Conservation (phyloP, 2,329 filamentous ascomycete genomes). For the Dactylellina leptospora region DNA sequence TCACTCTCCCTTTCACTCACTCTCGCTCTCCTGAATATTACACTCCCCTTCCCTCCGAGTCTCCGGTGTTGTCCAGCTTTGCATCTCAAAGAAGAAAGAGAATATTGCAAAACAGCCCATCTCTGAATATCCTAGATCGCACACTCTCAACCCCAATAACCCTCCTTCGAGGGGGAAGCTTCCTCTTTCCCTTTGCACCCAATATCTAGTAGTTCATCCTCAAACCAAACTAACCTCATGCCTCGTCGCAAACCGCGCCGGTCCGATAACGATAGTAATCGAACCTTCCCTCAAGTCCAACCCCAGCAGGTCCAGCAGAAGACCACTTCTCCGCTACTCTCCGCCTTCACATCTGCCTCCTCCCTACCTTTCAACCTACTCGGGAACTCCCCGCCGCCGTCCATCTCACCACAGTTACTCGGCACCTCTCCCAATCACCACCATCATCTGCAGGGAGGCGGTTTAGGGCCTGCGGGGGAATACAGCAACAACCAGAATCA, state of each 20-base stretch:
- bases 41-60: neutral
- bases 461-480: slow-evolving; percentile 18
- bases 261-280: slow-evolving; percentile 48
- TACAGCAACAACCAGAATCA: slow-evolving; percentile 43
- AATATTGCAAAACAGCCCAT: too few species aligned
- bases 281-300: slow-evolving; percentile 49
- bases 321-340: slow-evolving; percentile 47
- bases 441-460: slow-evolving; percentile 12
- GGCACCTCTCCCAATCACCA: slow-evolving; percentile 39
- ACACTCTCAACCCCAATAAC: slow-evolving; percentile 23
- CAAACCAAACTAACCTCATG: slow-evolving; percentile 47
- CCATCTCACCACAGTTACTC: slow-evolving; percentile 43
- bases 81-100: neutral
- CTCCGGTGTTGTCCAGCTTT: neutral
- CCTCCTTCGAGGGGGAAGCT: slow-evolving; percentile 34
- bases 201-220: neutral
- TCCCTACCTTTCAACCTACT: slow-evolving; percentile 51
- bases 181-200: neutral
- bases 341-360: slow-evolving; percentile 44
- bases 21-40: neutral
- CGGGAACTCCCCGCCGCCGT: slow-evolving; percentile 48
- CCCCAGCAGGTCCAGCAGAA: slow-evolving; percentile 52
- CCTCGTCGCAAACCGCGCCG: slow-evolving; percentile 53
- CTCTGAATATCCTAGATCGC: neutral
- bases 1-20: neutral